Evolutionary conservation across 768 basidiomycete genomes (phyloP).

Genomic region (Rhodotorula taiwanensis): DNA sequence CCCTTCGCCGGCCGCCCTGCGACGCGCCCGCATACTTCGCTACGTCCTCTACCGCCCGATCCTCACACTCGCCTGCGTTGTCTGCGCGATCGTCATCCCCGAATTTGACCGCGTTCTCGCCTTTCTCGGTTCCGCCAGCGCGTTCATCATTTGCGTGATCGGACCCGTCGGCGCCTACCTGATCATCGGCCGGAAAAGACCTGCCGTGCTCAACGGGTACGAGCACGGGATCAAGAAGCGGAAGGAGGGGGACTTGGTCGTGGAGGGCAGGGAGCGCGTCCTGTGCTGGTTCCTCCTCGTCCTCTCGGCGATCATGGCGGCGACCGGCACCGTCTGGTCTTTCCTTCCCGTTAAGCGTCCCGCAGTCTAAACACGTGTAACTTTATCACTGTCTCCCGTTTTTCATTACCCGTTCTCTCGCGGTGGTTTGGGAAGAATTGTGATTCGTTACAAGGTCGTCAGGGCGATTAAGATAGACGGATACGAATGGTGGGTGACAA

Average conservation of each 20-base stretch:
- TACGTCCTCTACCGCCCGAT: constrained; percentile 21
- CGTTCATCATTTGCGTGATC: constrained; percentile 66
- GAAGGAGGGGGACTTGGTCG: neutral
- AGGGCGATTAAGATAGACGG: too few species aligned
- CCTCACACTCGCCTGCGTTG: constrained; percentile 10
- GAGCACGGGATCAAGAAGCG: neutral
- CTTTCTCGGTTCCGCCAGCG: constrained; percentile 82
- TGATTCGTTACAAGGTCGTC: too few species aligned
- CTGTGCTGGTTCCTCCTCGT: constrained; percentile 57
- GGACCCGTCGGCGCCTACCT: constrained; percentile 69
- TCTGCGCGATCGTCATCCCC: constrained; percentile 32
- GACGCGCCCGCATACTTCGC: neutral
- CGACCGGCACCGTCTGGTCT: constrained; percentile 68
- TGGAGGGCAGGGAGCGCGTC: constrained; percentile 44
- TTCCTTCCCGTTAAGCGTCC: constrained; percentile 49
- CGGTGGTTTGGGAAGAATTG: too few species aligned
- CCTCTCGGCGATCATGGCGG: constrained; percentile 58
- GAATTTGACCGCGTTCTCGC: constrained; percentile 43
- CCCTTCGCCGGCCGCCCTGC: neutral
- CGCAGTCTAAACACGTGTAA: too few species aligned
- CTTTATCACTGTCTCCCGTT: too few species aligned
- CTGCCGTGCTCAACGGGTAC: too few species aligned
- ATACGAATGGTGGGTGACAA: too few species aligned
- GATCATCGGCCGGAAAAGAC: constrained; percentile 52
- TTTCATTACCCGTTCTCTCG: too few species aligned